These are phyloP conservation scores for Euphorbia schlechtendalii DNA, from an alignment of 441 rosid species.

Conservation along the genomic window DNA sequence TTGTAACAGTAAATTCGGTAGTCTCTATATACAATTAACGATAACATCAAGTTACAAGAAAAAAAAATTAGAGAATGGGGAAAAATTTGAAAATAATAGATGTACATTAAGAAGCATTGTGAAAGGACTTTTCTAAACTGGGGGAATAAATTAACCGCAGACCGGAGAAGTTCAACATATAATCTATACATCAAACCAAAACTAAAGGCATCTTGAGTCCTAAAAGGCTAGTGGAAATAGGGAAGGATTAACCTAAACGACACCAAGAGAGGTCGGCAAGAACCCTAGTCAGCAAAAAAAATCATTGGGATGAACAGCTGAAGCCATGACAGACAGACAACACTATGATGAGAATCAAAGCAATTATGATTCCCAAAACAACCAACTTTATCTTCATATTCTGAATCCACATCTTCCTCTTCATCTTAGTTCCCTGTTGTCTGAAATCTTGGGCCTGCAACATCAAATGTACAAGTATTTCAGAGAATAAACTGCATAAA, in stretches of 20 bases:
- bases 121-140: too few relatives aligned
- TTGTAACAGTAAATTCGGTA: too few relatives aligned
- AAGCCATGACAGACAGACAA: slow-evolving; percentile 81
- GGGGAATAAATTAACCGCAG: slow-evolving; percentile 1
- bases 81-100: too few relatives aligned
- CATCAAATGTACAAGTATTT: background rate
- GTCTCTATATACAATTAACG: background rate
- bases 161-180: slow-evolving; percentile 20
- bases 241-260: slow-evolving; percentile 18
- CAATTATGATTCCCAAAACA: too few relatives aligned
- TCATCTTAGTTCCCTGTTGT: too few relatives aligned
- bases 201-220: slow-evolving; percentile 1
- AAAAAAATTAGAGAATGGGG: too few relatives aligned
- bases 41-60: background rate
- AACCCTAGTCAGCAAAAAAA: slow-evolving; percentile 18
- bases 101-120: too few relatives aligned
- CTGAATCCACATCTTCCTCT: too few relatives aligned
- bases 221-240: slow-evolving; percentile 18
- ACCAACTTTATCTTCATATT: too few relatives aligned
- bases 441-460: slow-evolving; percentile 85
- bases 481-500: background rate
- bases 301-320: slow-evolving; percentile 36
- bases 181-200: slow-evolving; percentile 35
- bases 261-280: background rate
- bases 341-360: slow-evolving; percentile 66